Evolutionary conservation across 2,329 filamentous ascomycete species (phyloP), one percentile per base, ranked within the genome.

Genomic region (Aspergillus sp.): DNA sequence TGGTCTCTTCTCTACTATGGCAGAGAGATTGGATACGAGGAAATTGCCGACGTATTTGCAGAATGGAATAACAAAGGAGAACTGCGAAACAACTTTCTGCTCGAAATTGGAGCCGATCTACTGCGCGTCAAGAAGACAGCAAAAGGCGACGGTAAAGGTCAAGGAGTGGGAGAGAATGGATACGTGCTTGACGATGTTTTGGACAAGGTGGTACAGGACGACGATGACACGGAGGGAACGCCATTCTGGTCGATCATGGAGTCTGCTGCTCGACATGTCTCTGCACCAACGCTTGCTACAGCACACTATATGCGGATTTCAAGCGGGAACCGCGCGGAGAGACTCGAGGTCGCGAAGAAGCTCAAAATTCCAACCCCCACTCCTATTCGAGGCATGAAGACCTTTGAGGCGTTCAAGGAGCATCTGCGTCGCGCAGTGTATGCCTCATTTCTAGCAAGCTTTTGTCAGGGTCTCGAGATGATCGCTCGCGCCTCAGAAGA

Each of bases 181-280:
- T 80, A 83, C 37, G 82, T 90, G 0, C 77, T 90, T 1, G 81
- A 83, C 27, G 78, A 84, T 19, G 82, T 90, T 2, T 80, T 86
- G 52, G 88, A 90, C 71, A 89, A 89, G 67, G 87, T 90, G 1
- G 87, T 90, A 0, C 87, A 90, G 71, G 87, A 90, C 62, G 82
- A 84, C 19, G 85, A 87, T 33, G 80, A 83, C 52, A 83, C 84
- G 41, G 87, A 90, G 69, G 87, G 87, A 0, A 90, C 87, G 0
- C 84, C 86, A 0, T 80, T 84, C 48, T 90, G 86, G 87, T 82
- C 83, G 5, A 82, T 86, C 61, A 82, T 81, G 62, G 83, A 90
- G 67, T 83, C 85, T 0, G 81, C 87, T 6, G 71, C 77, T 4
- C 77, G 85, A 3, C 88, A 90, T 64, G 78, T 89, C 3, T 82